Evolutionary conservation across 176 grass and related monocot genomes (phyloP).

Genomic region (Oryza glaberrima): DNA sequence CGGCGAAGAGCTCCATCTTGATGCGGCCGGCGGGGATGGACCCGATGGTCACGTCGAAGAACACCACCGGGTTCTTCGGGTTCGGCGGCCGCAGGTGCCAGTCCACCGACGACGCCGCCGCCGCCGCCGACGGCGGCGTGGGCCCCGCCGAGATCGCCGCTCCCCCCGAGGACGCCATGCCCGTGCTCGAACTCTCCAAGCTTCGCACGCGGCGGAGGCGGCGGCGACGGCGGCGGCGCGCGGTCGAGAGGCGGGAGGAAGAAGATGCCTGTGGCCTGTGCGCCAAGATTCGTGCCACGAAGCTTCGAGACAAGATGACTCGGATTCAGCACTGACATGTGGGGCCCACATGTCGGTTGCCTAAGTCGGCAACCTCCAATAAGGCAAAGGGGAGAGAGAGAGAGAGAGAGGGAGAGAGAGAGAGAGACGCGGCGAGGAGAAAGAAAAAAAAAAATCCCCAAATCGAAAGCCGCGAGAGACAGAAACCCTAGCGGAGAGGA

Average conservation of each 20-base stretch:
- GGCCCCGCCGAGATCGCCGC: slow-evolving; percentile 48
- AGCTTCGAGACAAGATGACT: background rate
- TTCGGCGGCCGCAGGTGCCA: slow-evolving; percentile 92
- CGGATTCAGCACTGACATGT: background rate
- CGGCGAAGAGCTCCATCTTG: slow-evolving; percentile 99
- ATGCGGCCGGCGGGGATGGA: slow-evolving; percentile 94
- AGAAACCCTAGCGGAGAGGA: slow-evolving; percentile 43
- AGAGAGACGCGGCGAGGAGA: no score
- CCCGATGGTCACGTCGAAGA: slow-evolving; percentile 98
- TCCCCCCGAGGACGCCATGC: slow-evolving; percentile 54
- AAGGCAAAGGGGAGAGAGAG: background rate
- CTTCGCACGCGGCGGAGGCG: background rate
- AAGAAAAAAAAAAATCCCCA: background rate
- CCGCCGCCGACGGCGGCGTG: slow-evolving; percentile 44
- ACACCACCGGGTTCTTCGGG: slow-evolving; percentile 92
- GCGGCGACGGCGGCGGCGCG: background rate
- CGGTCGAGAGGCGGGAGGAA: background rate
- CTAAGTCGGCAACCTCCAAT: slow-evolving; percentile 10
- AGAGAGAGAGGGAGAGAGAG: no score
- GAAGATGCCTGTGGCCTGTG: background rate
- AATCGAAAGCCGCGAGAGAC: background rate
- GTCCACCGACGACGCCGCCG: slow-evolving; percentile 56
- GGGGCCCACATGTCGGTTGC: slow-evolving; percentile 26
- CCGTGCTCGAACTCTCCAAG: background rate
- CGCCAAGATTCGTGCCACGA: background rate